A percentile compares a stretch with the other conserved stretches of the same genome.
These are phyloP conservation scores for Suillus alpinus DNA, from an alignment of 768 basidiomycete species.

Conservation along the genomic window DNA sequence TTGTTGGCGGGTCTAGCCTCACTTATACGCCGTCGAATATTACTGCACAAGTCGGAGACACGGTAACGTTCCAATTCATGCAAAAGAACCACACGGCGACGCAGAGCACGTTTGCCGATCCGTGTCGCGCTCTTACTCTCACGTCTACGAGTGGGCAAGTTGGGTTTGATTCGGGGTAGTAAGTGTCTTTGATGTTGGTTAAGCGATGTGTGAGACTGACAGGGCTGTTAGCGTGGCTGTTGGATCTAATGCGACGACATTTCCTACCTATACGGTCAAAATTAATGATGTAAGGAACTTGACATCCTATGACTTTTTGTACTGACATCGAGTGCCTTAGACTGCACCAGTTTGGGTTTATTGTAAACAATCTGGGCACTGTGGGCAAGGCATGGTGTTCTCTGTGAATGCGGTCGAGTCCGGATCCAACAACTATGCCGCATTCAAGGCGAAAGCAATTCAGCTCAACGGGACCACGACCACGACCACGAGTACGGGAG, in stretches of 20 bases:
- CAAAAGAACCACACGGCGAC: constrained; percentile 52
- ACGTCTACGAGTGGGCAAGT: constrained; percentile 42
- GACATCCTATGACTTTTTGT: background rate
- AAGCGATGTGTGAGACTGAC: background rate
- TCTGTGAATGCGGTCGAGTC: constrained; percentile 50
- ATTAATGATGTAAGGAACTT: constrained; percentile 46
- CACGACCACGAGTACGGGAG: constrained; percentile 13
- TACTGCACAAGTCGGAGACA: constrained; percentile 45
- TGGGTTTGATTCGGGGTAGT: constrained; percentile 52
- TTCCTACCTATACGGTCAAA: constrained; percentile 51
- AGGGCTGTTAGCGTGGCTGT: constrained; percentile 42
- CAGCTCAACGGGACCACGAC: constrained; percentile 33
- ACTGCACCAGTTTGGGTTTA: constrained; percentile 55
- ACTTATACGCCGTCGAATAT: constrained; percentile 45
- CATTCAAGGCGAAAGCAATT: constrained; percentile 48
- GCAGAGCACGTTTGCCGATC: constrained; percentile 30
- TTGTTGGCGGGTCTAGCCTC: constrained; percentile 41
- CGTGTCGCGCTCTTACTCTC: constrained; percentile 41
- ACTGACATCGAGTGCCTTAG: constrained; percentile 22
- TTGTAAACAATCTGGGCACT: constrained; percentile 51
- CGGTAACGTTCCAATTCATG: constrained; percentile 40
- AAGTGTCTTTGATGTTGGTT: constrained; percentile 6
- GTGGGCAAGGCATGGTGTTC: constrained; percentile 60
- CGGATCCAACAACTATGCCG: constrained; percentile 50
- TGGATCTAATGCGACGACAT: constrained; percentile 37